phyloP scores from a whole-genome alignment of 2,329 filamentous ascomycete genomes.

The Fulvia fulva region DNA sequence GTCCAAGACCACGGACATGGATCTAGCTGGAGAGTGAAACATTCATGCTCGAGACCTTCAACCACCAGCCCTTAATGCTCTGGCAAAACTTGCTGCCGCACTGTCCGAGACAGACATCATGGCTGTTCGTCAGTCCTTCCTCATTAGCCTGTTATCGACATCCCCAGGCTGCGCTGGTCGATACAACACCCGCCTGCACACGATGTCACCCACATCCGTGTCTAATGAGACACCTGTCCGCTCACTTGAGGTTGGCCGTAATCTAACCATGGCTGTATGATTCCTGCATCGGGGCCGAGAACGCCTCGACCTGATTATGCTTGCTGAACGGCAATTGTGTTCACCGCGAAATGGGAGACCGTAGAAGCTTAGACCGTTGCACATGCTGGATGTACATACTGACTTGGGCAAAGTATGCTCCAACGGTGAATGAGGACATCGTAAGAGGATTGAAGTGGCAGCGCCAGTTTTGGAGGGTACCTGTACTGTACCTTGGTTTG shows the following conservation, averaged over 20 bases:
- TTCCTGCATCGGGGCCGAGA: background rate
- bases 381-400: background rate
- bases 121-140: background rate
- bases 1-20: background rate
- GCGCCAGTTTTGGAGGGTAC: too few species aligned
- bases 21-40: background rate
- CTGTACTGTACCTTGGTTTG: too few species aligned
- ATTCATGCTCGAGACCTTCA: background rate
- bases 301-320: background rate
- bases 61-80: background rate
- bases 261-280: background rate
- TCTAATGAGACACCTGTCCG: background rate
- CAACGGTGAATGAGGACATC: background rate
- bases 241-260: background rate
- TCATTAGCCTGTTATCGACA: background rate
- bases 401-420: constrained; percentile 2
- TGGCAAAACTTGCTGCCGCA: background rate
- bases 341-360: background rate
- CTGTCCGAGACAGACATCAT: background rate
- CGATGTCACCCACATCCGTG: background rate
- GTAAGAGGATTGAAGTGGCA: background rate
- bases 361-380: background rate
- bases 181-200: background rate
- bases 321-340: background rate
- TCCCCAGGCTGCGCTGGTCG: background rate